These are phyloP conservation scores for Penium margaritaceum DNA, from an alignment of 139 green algal species.

Conservation along the genomic window DNA sequence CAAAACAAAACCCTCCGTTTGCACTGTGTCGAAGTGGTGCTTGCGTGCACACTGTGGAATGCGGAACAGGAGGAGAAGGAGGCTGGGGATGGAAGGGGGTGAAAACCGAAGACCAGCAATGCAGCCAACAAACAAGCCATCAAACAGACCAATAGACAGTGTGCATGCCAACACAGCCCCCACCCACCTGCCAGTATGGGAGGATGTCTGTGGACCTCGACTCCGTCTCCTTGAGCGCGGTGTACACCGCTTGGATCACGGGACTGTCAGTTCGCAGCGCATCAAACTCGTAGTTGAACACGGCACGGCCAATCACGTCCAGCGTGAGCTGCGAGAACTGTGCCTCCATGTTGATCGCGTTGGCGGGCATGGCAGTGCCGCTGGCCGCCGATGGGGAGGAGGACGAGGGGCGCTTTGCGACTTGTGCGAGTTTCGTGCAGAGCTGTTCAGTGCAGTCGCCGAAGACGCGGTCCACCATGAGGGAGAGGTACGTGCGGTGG, in stretches of 20 bases:
- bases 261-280: constrained; percentile 61
- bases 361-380: too few relatives aligned
- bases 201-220: constrained; percentile 87
- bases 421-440: constrained; percentile 71
- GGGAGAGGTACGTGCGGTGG: constrained; percentile 81
- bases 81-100: too few relatives aligned
- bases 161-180: too few relatives aligned
- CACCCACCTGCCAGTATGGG: constrained; percentile 85
- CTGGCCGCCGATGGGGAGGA: too few relatives aligned
- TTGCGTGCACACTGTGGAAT: too few relatives aligned
- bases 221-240: constrained; percentile 95
- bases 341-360: constrained; percentile 86
- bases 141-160: too few relatives aligned
- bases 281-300: constrained; percentile 99
- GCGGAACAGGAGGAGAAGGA: too few relatives aligned
- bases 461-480: constrained; percentile 86
- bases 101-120: too few relatives aligned
- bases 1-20: too few relatives aligned
- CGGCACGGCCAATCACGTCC: constrained; percentile 91
- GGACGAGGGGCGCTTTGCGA: too few relatives aligned
- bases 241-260: constrained; percentile 86
- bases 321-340: constrained; percentile 86
- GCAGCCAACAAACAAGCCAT: too few relatives aligned
- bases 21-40: too few relatives aligned
- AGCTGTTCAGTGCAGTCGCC: constrained; percentile 56